phyloP scores from a whole-genome alignment of 805 yeast species.

The Yamadazyma sp. region DNA sequence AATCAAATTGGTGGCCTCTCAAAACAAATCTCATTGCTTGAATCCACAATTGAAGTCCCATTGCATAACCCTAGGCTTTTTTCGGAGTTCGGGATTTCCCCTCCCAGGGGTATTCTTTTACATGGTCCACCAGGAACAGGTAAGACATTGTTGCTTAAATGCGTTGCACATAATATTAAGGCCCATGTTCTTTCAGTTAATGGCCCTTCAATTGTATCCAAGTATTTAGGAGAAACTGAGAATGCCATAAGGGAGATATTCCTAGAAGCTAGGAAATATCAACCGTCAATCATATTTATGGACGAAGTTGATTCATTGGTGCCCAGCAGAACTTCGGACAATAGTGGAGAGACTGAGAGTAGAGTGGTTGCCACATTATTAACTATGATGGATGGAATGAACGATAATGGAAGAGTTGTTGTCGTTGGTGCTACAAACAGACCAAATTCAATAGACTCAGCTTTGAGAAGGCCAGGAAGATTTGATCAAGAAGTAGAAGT shows the following conservation, averaged over 20 bases:
- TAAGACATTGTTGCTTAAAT: constrained; percentile 81
- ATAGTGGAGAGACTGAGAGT: constrained; percentile 85
- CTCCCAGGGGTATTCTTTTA: constrained; percentile 89
- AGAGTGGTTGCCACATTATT: constrained; percentile 87
- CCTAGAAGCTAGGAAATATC: constrained; percentile 78
- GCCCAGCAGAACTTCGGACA: constrained; percentile 81
- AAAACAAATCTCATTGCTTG: constrained; percentile 58
- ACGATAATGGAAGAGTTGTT: constrained; percentile 62
- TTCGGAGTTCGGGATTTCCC: constrained; percentile 80
- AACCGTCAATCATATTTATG: constrained; percentile 84
- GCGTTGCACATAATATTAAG: constrained; percentile 73
- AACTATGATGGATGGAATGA: constrained; percentile 79
- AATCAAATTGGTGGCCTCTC: constrained; percentile 74
- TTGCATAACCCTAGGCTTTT: constrained; percentile 74
- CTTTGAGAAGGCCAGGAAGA: constrained; percentile 82
- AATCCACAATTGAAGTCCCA: constrained; percentile 76
- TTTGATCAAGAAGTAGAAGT: constrained; percentile 88
- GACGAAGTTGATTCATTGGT: constrained; percentile 94
- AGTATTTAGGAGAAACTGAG: constrained; percentile 94
- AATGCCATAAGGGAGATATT: constrained; percentile 77
- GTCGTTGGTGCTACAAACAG: constrained; percentile 75
- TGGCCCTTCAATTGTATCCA: constrained; percentile 90
- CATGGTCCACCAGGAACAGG: constrained; percentile 99
- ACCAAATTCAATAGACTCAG: constrained; percentile 67
- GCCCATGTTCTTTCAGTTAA: constrained; percentile 85